A percentile compares a stretch with the other conserved stretches of the same genome.
Evolutionary conservation across 371 early-diverging fungal genomes (phyloP).

Genomic region (Mucor saturninus): DNA sequence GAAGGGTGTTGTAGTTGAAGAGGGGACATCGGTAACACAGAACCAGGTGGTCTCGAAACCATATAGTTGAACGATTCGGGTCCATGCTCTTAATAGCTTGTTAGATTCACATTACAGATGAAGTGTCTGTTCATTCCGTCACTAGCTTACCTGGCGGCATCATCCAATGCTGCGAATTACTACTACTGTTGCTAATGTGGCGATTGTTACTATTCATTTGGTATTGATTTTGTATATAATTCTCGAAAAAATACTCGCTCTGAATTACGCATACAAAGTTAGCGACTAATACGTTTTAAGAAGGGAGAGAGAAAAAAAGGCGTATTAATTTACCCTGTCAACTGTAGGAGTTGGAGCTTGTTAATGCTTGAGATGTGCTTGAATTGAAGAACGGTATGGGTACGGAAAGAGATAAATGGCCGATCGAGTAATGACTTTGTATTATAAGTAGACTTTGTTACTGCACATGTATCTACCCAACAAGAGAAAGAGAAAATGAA

Average conservation of each 20-base stretch:
- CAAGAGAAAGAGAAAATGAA: not conserved
- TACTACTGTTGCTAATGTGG: conserved; percentile 7
- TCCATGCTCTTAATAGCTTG: conserved; percentile 5
- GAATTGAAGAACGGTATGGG: not conserved
- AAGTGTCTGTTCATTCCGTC: not conserved
- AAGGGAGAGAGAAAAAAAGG: too few relatives aligned
- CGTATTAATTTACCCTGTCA: conserved; percentile 11
- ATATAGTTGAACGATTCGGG: conserved; percentile 22
- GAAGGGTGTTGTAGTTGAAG: conserved; percentile 3
- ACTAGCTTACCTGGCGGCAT: conserved; percentile 8
- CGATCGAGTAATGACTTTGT: too few relatives aligned
- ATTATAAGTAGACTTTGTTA: too few relatives aligned
- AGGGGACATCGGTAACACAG: conserved; percentile 24
- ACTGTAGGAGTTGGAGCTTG: conserved; percentile 1
- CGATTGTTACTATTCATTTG: conserved; percentile 13
- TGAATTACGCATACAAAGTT: not conserved
- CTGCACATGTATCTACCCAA: too few relatives aligned
- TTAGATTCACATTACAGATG: not conserved
- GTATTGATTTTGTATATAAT: not conserved
- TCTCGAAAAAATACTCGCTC: not conserved
- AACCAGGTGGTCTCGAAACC: conserved; percentile 23
- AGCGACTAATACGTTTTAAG: too few relatives aligned
- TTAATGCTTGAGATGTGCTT: not conserved
- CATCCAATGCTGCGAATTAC: conserved; percentile 21
- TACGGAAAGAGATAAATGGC: not conserved